Evolutionary conservation across 2,329 filamentous ascomycete genomes (phyloP).

Genomic region (Fusarium sp.): DNA sequence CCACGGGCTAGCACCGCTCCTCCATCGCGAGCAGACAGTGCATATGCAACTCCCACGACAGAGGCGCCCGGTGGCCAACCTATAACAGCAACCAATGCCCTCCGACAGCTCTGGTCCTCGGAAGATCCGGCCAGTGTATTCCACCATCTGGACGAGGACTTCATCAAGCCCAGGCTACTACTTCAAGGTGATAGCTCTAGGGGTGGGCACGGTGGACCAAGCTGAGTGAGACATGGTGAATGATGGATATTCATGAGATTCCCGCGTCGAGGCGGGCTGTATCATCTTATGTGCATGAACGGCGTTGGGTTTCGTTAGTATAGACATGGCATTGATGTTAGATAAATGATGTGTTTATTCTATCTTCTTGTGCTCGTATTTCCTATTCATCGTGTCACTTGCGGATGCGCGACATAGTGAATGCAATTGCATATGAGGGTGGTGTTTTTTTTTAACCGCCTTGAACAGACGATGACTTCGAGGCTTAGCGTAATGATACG

Average conservation of each 20-base stretch:
- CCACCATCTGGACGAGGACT: constrained; percentile 92
- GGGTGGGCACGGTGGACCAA: constrained; percentile 42
- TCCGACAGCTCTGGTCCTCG: constrained; percentile 82
- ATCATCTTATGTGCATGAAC: constrained; percentile 38
- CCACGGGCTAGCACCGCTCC: constrained; percentile 41
- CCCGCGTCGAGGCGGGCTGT: constrained; percentile 13
- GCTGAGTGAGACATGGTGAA: constrained; percentile 18
- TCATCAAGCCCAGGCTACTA: constrained; percentile 90
- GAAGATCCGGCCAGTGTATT: constrained; percentile 93
- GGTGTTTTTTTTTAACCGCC: constrained; percentile 27
- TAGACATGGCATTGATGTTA: constrained; percentile 35
- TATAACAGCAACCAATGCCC: constrained; percentile 78
- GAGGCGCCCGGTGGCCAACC: constrained; percentile 48
- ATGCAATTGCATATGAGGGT: constrained; percentile 9
- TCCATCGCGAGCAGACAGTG: constrained; percentile 40
- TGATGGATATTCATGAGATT: constrained; percentile 8
- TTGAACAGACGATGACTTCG: constrained; percentile 20
- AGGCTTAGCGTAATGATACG: constrained; percentile 13
- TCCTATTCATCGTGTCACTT: neutral
- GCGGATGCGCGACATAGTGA: neutral
- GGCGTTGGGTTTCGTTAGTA: constrained; percentile 37
- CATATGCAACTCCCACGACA: constrained; percentile 44
- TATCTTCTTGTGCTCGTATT: neutral
- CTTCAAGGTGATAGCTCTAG: constrained; percentile 70
- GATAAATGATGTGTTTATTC: constrained; percentile 17